Conservation (phyloP, 805 yeast species). For the Sporopachydermia lactativora region DNA sequence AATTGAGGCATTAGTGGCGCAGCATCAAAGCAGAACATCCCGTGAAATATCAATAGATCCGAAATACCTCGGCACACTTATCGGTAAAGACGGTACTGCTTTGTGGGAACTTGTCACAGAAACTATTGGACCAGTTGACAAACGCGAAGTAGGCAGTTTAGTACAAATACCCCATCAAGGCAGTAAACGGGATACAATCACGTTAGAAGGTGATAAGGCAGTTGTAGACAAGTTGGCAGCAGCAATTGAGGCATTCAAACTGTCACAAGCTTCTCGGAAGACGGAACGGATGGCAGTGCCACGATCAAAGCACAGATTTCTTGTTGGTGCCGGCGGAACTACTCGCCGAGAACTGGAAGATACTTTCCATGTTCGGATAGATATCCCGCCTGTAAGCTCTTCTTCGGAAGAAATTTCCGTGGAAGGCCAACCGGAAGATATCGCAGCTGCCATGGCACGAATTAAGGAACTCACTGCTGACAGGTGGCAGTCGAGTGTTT, state of each 20-base stretch:
- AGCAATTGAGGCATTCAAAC: constrained; percentile 48
- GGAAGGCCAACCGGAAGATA: constrained; percentile 51
- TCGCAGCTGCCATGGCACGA: constrained; percentile 48
- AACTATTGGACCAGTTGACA: constrained; percentile 62
- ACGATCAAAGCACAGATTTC: constrained; percentile 54
- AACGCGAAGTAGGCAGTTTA: constrained; percentile 32
- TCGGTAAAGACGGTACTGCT: constrained; percentile 67
- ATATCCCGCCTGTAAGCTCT: constrained; percentile 47
- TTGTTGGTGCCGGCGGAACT: constrained; percentile 75
- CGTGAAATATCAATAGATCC: constrained; percentile 53
- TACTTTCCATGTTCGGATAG: constrained; percentile 48
- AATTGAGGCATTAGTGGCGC: constrained; percentile 49
- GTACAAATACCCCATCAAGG: constrained; percentile 58
- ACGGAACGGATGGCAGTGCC: constrained; percentile 43
- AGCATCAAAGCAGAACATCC: constrained; percentile 46
- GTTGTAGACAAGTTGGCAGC: constrained; percentile 57
- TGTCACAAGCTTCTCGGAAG: constrained; percentile 36
- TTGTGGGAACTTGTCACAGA: constrained; percentile 58
- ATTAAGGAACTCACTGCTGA: constrained; percentile 48
- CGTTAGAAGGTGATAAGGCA: constrained; percentile 59
- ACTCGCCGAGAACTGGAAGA: constrained; percentile 59
- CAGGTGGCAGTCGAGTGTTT: constrained; percentile 34
- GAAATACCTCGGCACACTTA: constrained; percentile 56
- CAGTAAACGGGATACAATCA: constrained; percentile 42
- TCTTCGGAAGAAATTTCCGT: constrained; percentile 38